Conservation (phyloP, 148 eudicot genomes). For the Diospyros lotus region DNA sequence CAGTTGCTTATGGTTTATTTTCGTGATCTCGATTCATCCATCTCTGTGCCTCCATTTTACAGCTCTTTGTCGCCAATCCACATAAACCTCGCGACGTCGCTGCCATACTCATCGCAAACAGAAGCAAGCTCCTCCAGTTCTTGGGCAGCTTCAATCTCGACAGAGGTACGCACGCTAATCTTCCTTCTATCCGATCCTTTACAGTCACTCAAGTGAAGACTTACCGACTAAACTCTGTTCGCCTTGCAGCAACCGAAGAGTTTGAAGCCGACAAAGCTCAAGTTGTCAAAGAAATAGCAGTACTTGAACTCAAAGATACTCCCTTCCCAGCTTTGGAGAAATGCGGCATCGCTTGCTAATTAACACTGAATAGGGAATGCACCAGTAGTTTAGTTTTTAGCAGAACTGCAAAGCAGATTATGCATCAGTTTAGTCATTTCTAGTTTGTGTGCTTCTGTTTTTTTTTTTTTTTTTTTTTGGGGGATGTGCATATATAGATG, state of each 20-base stretch:
- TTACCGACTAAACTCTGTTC: background rate
- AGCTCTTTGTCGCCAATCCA: constrained; percentile 69
- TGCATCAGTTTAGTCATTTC: too few relatives aligned
- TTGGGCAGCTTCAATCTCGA: constrained; percentile 44
- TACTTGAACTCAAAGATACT: constrained; percentile 21
- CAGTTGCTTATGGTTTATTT: background rate
- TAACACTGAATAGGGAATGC: background rate
- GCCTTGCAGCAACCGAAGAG: constrained; percentile 37
- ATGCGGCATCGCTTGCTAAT: constrained; percentile 5
- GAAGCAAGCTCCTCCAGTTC: constrained; percentile 61
- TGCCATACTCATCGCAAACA: constrained; percentile 44
- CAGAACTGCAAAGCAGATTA: too few relatives aligned
- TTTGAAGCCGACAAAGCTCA: constrained; percentile 59
- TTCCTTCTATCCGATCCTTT: background rate
- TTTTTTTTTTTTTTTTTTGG: too few relatives aligned
- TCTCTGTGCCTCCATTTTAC: background rate
- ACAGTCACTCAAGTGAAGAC: background rate
- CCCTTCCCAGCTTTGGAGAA: background rate
- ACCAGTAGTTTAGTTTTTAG: too few relatives aligned
- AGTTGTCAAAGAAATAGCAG: constrained; percentile 36
- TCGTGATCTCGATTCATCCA: background rate
- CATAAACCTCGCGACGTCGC: constrained; percentile 59
- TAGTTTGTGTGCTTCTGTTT: too few relatives aligned
- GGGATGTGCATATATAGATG: too few relatives aligned
- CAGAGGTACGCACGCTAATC: constrained; percentile 37